A percentile compares a stretch with the other conserved stretches of the same genome.
Conservation (phyloP, 2,329 filamentous ascomycete species). For the Pseudopithomyces maydicus region DNA sequence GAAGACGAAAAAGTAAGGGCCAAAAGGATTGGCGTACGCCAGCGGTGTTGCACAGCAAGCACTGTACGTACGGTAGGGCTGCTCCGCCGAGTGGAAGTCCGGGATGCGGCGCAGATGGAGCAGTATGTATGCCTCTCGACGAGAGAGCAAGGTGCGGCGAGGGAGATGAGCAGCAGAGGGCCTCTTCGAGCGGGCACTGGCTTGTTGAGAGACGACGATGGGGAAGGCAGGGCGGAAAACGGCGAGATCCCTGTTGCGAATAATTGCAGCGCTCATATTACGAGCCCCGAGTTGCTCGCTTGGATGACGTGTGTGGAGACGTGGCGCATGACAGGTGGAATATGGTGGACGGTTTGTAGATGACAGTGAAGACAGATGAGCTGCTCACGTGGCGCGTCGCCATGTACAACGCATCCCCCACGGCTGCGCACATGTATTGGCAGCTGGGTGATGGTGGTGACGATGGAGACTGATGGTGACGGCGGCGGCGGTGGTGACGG, state of each 20-base stretch:
- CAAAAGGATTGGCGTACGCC: background rate
- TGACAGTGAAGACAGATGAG: conserved; percentile 2
- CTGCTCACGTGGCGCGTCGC: conserved; percentile 1
- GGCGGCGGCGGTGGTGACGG: too few relatives aligned
- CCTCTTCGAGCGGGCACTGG: background rate
- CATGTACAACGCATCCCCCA: background rate
- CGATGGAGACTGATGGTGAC: background rate
- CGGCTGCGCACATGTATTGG: background rate
- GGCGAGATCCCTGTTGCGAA: background rate
- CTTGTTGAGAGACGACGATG: background rate
- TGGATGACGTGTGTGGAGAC: conserved; percentile 3
- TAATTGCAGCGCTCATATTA: background rate
- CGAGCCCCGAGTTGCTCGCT: background rate
- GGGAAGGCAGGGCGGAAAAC: background rate
- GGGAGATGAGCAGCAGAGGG: background rate
- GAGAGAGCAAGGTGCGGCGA: background rate
- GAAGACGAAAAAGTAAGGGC: background rate
- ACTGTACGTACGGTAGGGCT: background rate
- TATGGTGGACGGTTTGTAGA: background rate
- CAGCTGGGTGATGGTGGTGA: background rate
- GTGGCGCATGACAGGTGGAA: background rate
- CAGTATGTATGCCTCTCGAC: conserved; percentile 3
- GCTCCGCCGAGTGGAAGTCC: background rate
- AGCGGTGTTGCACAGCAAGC: too few relatives aligned
- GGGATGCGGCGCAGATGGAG: background rate